Evolutionary conservation across 176 grass and related monocot genomes (phyloP).

Genomic region (Leersia perrieri): DNA sequence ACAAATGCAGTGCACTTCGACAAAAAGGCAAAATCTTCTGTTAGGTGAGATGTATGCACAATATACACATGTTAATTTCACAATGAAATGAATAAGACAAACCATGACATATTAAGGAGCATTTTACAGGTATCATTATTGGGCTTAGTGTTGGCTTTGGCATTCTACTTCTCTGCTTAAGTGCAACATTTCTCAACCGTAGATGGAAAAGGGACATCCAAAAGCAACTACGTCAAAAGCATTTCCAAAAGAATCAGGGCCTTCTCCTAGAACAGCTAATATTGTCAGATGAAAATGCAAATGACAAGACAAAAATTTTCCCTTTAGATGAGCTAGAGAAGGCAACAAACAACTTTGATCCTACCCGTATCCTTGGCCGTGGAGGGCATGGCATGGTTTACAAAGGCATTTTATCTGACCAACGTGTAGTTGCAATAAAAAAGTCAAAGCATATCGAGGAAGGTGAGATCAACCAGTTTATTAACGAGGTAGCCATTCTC

Average conservation of each 20-base stretch:
- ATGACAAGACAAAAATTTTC: conserved; percentile 11
- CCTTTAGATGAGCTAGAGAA: conserved; percentile 17
- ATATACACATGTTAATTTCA: background rate
- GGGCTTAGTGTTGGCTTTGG: background rate
- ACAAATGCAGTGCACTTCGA: background rate
- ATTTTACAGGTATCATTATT: conserved; percentile 7
- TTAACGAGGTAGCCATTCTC: conserved; percentile 12
- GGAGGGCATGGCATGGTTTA: conserved; percentile 28
- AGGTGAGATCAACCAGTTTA: background rate
- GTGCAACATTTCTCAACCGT: background rate
- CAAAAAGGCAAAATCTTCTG: background rate
- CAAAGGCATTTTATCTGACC: conserved; percentile 19
- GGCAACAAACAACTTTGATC: conserved; percentile 5
- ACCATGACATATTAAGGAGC: background rate
- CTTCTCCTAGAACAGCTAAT: conserved; percentile 39
- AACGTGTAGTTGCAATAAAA: conserved; percentile 10
- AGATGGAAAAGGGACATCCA: conserved; percentile 15
- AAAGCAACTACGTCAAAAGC: background rate
- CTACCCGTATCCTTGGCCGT: background rate
- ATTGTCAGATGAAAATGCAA: conserved; percentile 4
- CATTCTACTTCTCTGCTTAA: background rate
- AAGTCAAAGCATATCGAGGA: background rate
- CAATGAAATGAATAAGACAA: background rate
- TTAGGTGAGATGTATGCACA: background rate
- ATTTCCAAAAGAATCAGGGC: conserved; percentile 32